phyloP scores from a whole-genome alignment of 202 grass and related monocot species.

The Elaeis oleifera region DNA sequence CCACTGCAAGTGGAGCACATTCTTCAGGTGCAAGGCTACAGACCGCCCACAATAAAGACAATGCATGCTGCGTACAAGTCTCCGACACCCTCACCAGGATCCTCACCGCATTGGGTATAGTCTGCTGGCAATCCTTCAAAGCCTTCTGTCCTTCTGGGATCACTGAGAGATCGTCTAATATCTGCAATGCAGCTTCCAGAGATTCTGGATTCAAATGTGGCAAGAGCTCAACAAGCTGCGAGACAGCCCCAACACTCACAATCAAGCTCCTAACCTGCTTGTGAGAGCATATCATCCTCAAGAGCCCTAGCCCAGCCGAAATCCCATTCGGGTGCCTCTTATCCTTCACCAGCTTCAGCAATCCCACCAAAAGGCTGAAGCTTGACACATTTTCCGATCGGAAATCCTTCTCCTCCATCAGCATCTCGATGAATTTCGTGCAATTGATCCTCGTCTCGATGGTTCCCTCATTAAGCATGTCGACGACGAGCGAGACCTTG shows the following conservation, averaged over 20 bases:
- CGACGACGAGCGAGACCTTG: slow-evolving; percentile 78
- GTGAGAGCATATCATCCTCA: slow-evolving; percentile 59
- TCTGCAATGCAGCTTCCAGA: slow-evolving; percentile 50
- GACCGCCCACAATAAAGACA: slow-evolving; percentile 63
- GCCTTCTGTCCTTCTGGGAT: slow-evolving; percentile 41
- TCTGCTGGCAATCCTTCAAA: slow-evolving; percentile 62
- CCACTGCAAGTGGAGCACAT: slow-evolving; percentile 47
- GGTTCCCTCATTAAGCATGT: slow-evolving; percentile 84
- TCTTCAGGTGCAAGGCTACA: slow-evolving; percentile 75
- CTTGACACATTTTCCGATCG: slow-evolving; percentile 77
- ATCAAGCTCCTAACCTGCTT: slow-evolving; percentile 44
- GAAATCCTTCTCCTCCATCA: slow-evolving; percentile 79
- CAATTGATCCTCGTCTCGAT: slow-evolving; percentile 87
- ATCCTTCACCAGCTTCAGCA: slow-evolving; percentile 70
- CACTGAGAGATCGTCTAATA: slow-evolving; percentile 50
- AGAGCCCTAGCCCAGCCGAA: slow-evolving; percentile 42
- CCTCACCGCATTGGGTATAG: slow-evolving; percentile 61
- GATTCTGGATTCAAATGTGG: slow-evolving; percentile 38
- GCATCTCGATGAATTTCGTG: slow-evolving; percentile 54
- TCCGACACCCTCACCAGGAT: slow-evolving; percentile 81
- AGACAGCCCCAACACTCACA: slow-evolving; percentile 64
- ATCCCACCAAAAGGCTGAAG: slow-evolving; percentile 70
- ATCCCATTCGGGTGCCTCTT: slow-evolving; percentile 52
- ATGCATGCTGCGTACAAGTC: slow-evolving; percentile 50
- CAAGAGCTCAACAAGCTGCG: slow-evolving; percentile 65